These are phyloP conservation scores for Paraglomus brasilianum DNA, from an alignment of 192 early-diverging fungal species.

Conservation along the genomic window DNA sequence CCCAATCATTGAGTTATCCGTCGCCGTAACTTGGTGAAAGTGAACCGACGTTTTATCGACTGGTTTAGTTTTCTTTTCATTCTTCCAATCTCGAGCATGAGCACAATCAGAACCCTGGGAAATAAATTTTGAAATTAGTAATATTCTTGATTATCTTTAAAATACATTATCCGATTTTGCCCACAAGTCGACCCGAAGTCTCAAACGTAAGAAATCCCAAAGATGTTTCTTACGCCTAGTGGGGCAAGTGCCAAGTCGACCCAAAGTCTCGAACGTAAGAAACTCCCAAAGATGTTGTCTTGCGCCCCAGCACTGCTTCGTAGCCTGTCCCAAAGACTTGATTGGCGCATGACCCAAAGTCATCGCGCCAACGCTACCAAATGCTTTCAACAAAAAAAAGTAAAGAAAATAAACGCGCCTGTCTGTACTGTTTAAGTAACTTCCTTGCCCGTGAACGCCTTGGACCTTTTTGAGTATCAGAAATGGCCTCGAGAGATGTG, in stretches of 20 bases:
- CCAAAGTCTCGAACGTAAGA: conserved; percentile 16
- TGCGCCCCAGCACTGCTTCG: conserved; percentile 9
- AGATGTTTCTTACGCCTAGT: neutral
- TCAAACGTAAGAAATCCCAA: conserved; percentile 8
- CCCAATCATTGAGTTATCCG: conserved; percentile 4
- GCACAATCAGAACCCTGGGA: neutral
- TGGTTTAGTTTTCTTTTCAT: conserved; percentile 11
- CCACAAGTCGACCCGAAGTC: conserved; percentile 22
- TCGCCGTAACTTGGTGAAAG: conserved; percentile 18
- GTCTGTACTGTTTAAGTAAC: conserved; percentile 10
- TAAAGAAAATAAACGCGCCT: conserved; percentile 9
- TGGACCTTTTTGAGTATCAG: conserved; percentile 20
- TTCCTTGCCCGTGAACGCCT: neutral
- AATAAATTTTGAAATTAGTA: neutral
- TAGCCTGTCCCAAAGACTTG: conserved; percentile 19
- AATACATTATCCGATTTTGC: conserved; percentile 9
- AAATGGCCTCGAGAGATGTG: conserved; percentile 11
- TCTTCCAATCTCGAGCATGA: conserved; percentile 13
- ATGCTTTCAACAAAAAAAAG: neutral
- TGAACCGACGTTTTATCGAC: conserved; percentile 6
- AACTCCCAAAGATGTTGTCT: conserved; percentile 8
- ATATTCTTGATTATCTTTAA: conserved; percentile 11
- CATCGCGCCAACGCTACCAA: conserved; percentile 12
- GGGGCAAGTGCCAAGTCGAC: too few species aligned
- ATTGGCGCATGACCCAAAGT: conserved; percentile 20